Conservation (phyloP, 73 alveolate genomes). For the Tetrahymena malaccensis region DNA sequence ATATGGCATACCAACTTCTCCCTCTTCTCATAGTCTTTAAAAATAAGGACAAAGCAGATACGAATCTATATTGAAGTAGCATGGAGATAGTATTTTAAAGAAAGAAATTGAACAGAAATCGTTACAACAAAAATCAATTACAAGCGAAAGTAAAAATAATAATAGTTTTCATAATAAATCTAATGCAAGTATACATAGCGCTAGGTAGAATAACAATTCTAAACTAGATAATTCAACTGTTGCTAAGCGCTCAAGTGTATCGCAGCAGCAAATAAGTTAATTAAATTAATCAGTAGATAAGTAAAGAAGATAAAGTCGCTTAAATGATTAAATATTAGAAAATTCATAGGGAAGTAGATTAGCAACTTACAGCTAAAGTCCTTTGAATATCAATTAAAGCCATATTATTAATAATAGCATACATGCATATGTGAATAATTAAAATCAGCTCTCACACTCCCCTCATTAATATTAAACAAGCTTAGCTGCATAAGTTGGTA, state of each 20-base stretch:
- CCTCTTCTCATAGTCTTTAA: background rate
- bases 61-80: background rate
- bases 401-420: background rate
- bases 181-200: background rate
- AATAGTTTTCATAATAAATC: background rate
- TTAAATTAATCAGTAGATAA: background rate
- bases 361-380: background rate
- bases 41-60: background rate
- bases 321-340: background rate
- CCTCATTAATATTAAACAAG: background rate
- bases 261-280: background rate
- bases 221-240: background rate
- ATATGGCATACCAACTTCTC: background rate
- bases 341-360: background rate
- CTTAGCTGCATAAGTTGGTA: background rate
- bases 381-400: background rate
- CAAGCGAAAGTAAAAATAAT: background rate
- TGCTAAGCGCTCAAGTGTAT: background rate
- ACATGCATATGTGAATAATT: background rate
- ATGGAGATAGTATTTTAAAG: background rate
- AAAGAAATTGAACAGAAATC: background rate
- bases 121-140: background rate
- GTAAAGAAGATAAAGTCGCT: background rate
- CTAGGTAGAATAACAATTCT: background rate
- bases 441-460: background rate